Evolutionary conservation across 495 filamentous ascomycete genomes (phyloP).

Genomic region (Pyrenula aspistea): DNA sequence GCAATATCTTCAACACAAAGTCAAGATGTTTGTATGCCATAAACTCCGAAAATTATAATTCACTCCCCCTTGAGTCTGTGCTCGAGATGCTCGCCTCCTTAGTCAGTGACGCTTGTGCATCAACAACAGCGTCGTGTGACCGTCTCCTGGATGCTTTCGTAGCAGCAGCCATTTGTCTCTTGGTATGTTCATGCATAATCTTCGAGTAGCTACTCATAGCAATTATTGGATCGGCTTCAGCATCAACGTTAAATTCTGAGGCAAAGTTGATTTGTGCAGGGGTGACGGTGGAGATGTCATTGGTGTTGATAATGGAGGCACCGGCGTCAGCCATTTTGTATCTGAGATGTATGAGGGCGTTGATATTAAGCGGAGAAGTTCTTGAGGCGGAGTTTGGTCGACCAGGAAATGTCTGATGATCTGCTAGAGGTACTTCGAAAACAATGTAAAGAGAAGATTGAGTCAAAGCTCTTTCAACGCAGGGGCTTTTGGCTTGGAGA

Average conservation of each 20-base stretch:
- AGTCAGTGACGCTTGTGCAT: not conserved
- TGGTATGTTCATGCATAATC: slow-evolving; percentile 13
- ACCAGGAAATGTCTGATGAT: too few species aligned
- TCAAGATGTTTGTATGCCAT: too few species aligned
- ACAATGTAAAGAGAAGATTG: too few species aligned
- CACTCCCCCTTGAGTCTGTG: not conserved
- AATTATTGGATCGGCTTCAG: not conserved
- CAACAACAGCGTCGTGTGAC: not conserved
- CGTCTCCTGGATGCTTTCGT: slow-evolving; percentile 2
- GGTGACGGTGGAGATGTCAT: not conserved
- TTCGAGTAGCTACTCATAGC: slow-evolving; percentile 1
- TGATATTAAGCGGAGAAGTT: too few species aligned
- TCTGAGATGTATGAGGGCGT: too few species aligned
- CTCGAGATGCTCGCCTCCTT: not conserved
- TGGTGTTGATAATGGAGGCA: not conserved
- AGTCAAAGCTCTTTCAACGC: too few species aligned
- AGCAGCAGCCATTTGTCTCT: slow-evolving; percentile 12
- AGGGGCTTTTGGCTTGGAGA: too few species aligned
- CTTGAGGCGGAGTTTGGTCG: too few species aligned
- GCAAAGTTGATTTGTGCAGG: not conserved
- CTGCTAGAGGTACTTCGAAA: too few species aligned
- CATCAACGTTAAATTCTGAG: not conserved
- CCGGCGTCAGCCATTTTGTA: not conserved
- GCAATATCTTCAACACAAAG: too few species aligned
- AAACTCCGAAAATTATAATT: too few species aligned